These are phyloP conservation scores for Magnaporthales sp. DNA, from an alignment of 2,329 filamentous ascomycete genomes.

Conservation along the genomic window DNA sequence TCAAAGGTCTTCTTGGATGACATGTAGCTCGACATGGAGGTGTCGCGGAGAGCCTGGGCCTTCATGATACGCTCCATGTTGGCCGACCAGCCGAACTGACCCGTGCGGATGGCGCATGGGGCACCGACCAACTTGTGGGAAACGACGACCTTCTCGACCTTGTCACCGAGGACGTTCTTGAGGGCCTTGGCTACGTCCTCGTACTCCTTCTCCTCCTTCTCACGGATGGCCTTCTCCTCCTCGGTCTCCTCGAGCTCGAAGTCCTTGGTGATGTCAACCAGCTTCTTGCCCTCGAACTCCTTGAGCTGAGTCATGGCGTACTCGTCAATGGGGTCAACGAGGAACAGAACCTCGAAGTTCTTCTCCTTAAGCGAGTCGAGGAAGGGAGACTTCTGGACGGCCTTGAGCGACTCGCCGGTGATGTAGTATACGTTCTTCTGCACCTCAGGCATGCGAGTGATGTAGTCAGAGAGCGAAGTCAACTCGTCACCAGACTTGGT, in stretches of 20 bases:
- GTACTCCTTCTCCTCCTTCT: constrained; percentile 97
- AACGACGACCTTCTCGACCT: constrained; percentile 99
- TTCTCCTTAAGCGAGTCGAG: constrained; percentile 97
- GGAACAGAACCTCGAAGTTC: constrained; percentile 98
- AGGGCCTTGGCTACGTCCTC: constrained; percentile 91
- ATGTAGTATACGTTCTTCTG: constrained; percentile 99
- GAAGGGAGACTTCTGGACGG: constrained; percentile 97
- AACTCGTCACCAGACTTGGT: constrained; percentile 97
- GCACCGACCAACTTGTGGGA: constrained; percentile 92
- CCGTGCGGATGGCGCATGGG: constrained; percentile 97
- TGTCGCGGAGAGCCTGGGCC: constrained; percentile 98
- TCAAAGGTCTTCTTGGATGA: constrained; percentile 99
- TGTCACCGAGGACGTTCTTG: constrained; percentile 98
- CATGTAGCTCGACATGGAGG: constrained; percentile 99
- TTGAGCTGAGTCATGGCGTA: constrained; percentile 99
- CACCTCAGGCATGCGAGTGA: constrained; percentile 99
- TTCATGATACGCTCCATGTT: constrained; percentile 99
- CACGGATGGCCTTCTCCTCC: constrained; percentile 94
- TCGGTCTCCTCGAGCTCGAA: constrained; percentile 99
- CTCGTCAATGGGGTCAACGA: constrained; percentile 98
- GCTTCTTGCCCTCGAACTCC: constrained; percentile 99
- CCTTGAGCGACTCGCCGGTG: constrained; percentile 98
- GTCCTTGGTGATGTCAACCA: constrained; percentile 99
- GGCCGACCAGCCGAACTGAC: constrained; percentile 99
- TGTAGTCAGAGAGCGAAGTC: constrained; percentile 93